phyloP scores from a whole-genome alignment of 768 basidiomycete genomes.

The Pseudohyphozyma bogoriensis region DNA sequence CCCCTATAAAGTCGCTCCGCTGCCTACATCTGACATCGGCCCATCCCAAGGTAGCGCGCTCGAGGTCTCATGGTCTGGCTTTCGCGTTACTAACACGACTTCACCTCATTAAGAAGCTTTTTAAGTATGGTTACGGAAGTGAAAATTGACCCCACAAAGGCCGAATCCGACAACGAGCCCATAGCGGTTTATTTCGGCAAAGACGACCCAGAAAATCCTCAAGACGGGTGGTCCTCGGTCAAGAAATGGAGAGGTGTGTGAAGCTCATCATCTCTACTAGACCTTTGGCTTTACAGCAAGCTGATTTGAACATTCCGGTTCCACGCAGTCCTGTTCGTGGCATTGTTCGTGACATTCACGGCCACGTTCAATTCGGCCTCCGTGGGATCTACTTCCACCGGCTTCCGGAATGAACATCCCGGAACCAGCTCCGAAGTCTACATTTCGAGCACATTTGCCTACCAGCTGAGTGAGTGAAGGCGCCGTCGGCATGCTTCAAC shows the following conservation, averaged over 20 bases:
- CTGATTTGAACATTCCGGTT: background rate
- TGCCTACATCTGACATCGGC: too few relatives aligned
- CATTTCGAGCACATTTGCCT: background rate
- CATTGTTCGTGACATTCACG: conserved; percentile 27
- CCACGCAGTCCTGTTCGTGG: conserved; percentile 21
- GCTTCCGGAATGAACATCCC: background rate
- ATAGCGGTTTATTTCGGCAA: conserved; percentile 20
- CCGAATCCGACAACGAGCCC: conserved; percentile 5
- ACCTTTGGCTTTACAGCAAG: background rate
- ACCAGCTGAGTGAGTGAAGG: conserved; percentile 1
- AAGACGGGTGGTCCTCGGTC: conserved; percentile 16
- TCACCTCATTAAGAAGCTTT: too few relatives aligned
- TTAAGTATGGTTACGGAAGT: too few relatives aligned
- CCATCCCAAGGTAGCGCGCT: too few relatives aligned
- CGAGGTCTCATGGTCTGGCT: too few relatives aligned
- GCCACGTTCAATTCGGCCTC: conserved; percentile 26
- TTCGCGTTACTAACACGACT: too few relatives aligned
- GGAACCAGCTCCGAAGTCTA: background rate
- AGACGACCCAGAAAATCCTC: conserved; percentile 28
- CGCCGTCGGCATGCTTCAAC: too few relatives aligned
- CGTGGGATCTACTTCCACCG: background rate
- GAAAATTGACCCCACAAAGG: background rate
- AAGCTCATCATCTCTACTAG: too few relatives aligned
- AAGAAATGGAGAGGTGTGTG: conserved; percentile 27
- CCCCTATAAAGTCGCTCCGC: too few relatives aligned